Conservation (phyloP, 208 protist genomes). For the Strigomonas oncopelti region DNA sequence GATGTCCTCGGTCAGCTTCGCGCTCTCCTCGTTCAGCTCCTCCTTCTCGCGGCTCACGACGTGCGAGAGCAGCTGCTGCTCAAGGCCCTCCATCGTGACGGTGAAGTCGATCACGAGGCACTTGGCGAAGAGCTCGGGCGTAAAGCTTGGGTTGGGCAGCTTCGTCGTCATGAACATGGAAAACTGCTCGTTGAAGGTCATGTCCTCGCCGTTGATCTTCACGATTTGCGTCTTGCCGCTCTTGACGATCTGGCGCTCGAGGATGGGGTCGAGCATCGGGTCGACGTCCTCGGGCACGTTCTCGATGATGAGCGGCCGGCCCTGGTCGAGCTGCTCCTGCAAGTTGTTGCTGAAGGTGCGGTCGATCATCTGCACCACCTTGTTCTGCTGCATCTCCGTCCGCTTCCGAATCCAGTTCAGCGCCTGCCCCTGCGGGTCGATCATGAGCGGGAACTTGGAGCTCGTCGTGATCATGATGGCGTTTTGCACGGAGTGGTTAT, state of each 20-base stretch:
- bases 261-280: constrained; percentile 97
- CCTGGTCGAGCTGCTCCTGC: constrained; percentile 92
- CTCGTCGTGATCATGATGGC: constrained; percentile 98
- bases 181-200: constrained; percentile 93
- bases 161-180: constrained; percentile 97
- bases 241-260: constrained; percentile 94
- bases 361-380: constrained; percentile 92
- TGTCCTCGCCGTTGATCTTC: constrained; percentile 90
- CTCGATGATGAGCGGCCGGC: constrained; percentile 93
- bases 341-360: constrained; percentile 91
- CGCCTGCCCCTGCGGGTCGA: constrained; percentile 98
- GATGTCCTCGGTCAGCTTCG: constrained; percentile 94
- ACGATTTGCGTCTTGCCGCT: constrained; percentile 86
- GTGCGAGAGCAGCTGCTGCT: constrained; percentile 96
- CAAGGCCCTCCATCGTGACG: constrained; percentile 98
- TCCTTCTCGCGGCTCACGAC: constrained; percentile 97
- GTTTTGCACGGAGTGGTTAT: constrained; percentile 99
- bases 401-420: constrained; percentile 94
- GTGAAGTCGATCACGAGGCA: constrained; percentile 98
- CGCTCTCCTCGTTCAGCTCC: constrained; percentile 96
- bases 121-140: constrained; percentile 97
- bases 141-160: constrained; percentile 98
- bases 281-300: constrained; percentile 97
- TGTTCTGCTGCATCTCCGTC: constrained; percentile 74
- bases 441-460: constrained; percentile 95